Evolutionary conservation across 1,284 basidiomycete species (phyloP), one percentile per base, ranked within the genome.

Genomic region (Ustilago cynodontis): DNA sequence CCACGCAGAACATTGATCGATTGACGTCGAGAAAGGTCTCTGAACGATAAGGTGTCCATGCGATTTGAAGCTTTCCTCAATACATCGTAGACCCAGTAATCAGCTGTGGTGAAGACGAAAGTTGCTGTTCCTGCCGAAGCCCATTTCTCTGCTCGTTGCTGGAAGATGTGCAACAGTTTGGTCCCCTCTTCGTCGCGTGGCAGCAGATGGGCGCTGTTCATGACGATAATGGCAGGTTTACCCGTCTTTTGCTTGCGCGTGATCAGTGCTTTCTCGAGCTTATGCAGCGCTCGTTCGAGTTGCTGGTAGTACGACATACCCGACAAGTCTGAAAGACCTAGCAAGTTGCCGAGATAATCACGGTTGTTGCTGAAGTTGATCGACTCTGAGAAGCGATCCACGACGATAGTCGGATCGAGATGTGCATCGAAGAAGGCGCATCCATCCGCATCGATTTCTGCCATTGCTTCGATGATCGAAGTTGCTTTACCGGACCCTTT

Each of bases 91-190:
- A 82, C 73, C 71, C 73, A 76, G 63, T 84, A 84, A 63, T 84
- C 81, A 50, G 80, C 77, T 0, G 77, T 66, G 2, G 79, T 79
- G 45, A 84, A 76, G 20, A 84, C 74, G 33, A 84, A 81, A 0
- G 82, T 84, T 2, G 78, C 77, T 8, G 77, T 78, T 33, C 82
- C 82, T 26, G 79, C 79, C 13, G 66, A 66, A 0, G 82, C 81
- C 82, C 82, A 84, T 65, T 78, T 79, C 63, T 84, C 82, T 8
- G 82, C 82, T 16, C 82, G 65, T 60, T 84, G 82, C 59, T 84
- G 82, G 62, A 84, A 82, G 50, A 82, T 74, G 50, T 73, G 71
- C 28, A 84, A 59, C 54, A 84, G 51, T 59, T 77, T 80, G 43
- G 66, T 69, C 0, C 81, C 82, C 51, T 83, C 80, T 28, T 82